phyloP scores from a whole-genome alignment of 192 early-diverging fungal genomes.

The Rhizophagus sp. region DNA sequence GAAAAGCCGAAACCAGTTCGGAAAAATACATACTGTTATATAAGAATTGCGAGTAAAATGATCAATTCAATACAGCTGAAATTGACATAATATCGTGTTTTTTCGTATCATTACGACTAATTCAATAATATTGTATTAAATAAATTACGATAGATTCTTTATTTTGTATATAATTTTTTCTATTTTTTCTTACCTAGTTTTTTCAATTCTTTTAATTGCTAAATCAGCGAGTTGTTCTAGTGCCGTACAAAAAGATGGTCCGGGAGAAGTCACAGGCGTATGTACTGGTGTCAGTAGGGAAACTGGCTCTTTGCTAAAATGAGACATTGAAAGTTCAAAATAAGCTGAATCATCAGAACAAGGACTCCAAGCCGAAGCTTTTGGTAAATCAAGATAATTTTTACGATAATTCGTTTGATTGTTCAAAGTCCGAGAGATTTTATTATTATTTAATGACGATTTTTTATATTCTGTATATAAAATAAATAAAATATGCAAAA shows the following conservation, averaged over 20 bases:
- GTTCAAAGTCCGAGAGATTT: too few relatives aligned
- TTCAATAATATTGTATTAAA: neutral
- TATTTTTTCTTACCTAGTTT: neutral
- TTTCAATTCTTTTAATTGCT: neutral
- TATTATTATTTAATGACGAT: neutral
- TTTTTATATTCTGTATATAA: neutral
- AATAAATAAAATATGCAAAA: neutral
- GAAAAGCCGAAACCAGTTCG: neutral
- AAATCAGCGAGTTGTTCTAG: conserved; percentile 2
- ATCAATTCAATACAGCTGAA: conserved; percentile 8
- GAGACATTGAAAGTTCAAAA: neutral
- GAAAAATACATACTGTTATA: neutral
- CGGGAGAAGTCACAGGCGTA: neutral
- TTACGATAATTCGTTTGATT: neutral
- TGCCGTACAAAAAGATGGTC: neutral
- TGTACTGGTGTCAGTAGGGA: neutral
- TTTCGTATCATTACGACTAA: neutral
- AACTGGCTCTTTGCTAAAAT: neutral
- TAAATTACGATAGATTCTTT: neutral
- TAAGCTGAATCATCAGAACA: neutral
- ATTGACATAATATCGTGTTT: neutral
- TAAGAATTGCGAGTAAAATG: too few relatives aligned
- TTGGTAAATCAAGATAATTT: neutral
- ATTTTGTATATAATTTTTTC: neutral
- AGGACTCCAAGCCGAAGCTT: neutral